Percentiles rank a stretch among this genome's conserved stretches.
These are phyloP conservation scores for Fusarium cyanostomum DNA, from an alignment of 2,329 filamentous ascomycete species.

Conservation along the genomic window DNA sequence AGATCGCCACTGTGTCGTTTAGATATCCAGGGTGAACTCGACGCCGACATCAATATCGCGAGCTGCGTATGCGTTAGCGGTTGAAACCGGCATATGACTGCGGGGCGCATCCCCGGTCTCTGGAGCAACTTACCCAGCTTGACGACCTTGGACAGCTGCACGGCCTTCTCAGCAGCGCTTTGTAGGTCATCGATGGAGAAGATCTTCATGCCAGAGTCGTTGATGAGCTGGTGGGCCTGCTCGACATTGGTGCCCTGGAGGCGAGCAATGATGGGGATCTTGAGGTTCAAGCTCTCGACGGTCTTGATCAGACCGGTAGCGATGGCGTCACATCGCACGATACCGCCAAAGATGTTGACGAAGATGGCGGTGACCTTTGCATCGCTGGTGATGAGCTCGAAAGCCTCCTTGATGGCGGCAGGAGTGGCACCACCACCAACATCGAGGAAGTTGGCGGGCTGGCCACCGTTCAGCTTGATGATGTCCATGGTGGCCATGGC, in stretches of 20 bases:
- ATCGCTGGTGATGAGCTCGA: conserved; percentile 98
- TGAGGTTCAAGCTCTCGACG: conserved; percentile 92
- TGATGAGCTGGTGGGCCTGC: conserved; percentile 89
- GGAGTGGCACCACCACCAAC: conserved; percentile 98
- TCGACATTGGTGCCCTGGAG: conserved; percentile 99
- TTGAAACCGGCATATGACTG: background rate
- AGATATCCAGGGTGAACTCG: conserved; percentile 95
- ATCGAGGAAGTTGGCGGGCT: conserved; percentile 98
- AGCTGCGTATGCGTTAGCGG: conserved; percentile 59
- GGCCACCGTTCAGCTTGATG: conserved; percentile 98
- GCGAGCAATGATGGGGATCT: conserved; percentile 95
- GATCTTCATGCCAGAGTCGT: conserved; percentile 98
- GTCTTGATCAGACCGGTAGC: conserved; percentile 96
- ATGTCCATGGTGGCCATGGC: conserved; percentile 99
- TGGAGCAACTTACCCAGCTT: conserved; percentile 81
- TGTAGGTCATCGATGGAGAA: conserved; percentile 99
- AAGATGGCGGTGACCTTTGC: conserved; percentile 99
- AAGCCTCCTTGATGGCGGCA: conserved; percentile 95
- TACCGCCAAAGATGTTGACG: conserved; percentile 99
- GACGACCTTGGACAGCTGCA: conserved; percentile 98
- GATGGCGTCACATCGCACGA: conserved; percentile 97
- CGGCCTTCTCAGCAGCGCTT: conserved; percentile 95
- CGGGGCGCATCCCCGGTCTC: background rate
- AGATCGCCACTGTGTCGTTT: conserved; percentile 49
- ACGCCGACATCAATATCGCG: conserved; percentile 97